Base-by-base conservation (phyloP, 2,329 filamentous ascomycete species). In the Ascochyta lentis region DNA sequence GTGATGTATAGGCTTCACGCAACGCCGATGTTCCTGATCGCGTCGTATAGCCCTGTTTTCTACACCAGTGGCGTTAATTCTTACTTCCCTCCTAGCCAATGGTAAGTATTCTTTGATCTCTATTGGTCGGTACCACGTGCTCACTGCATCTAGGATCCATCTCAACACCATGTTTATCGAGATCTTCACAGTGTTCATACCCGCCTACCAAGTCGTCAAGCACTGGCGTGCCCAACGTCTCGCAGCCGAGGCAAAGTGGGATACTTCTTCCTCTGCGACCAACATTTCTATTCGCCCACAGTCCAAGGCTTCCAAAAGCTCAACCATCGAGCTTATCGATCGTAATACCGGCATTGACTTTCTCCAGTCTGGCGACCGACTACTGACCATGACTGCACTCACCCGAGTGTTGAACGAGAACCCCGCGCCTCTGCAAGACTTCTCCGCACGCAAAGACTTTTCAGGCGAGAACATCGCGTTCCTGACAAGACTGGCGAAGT, bases 11-110 rank as follows among this genome's bases (percentile, higher is more conserved):
- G 62, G 6, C 61, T 66, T 29, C 61, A 60, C 44, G 63, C 63
- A 15, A 60, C 59, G 5, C 63, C 63, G 1, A 64, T 66, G 61
- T 66, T 62, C n/a, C 44, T 66, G 4, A 58, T 63, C 16, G 54
- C 61, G 10, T 60, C 51, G 3, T 66, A 66, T 49, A 44, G 46
- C n/a, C 48, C 59, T 35, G 45, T 54, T 7, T 60, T 66, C 23
- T 41, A 54, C 29, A 54, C 53, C 26, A 55, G 46, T 27, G 42
- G 41, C 9, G 51, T 62, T 19, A 66, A 66, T 41, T 26, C 27
- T 13, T 64, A 64, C 47, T 61, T 62, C 34, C 49, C 47, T 24
- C 61, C 63, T 4, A 62, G 56, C 33, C 53, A 64, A 56, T 64
- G 63, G 61, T 64, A 47, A 38, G 53, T 33, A n/a, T 3, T 9